Evolutionary conservation across 2,329 filamentous ascomycete species (phyloP).

Genomic region (Paecilomyces niveus): DNA sequence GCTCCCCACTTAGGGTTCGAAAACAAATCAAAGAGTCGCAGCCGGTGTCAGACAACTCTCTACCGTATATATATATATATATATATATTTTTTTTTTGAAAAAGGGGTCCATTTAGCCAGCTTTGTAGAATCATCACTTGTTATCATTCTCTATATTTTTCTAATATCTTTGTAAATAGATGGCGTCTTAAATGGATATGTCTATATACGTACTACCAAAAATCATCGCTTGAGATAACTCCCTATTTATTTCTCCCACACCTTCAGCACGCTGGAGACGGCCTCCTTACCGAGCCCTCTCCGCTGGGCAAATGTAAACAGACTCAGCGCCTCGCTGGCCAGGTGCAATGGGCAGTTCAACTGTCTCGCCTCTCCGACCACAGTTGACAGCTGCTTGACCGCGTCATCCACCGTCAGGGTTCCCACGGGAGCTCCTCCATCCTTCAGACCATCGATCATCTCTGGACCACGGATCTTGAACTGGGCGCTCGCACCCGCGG

Average conservation of each 20-base stretch:
- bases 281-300: conserved; percentile 22
- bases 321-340: conserved; percentile 29
- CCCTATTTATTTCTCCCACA: conserved; percentile 17
- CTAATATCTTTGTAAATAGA: too few relatives aligned
- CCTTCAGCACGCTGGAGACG: conserved; percentile 25
- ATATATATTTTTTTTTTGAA: too few relatives aligned
- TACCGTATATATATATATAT: too few relatives aligned
- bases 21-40: too few relatives aligned
- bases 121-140: too few relatives aligned
- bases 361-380: conserved; percentile 36
- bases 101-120: too few relatives aligned
- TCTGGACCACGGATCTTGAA: conserved; percentile 34
- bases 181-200: background rate
- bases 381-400: conserved; percentile 30
- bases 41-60: too few relatives aligned
- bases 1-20: too few relatives aligned
- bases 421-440: conserved; percentile 18
- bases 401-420: conserved; percentile 32
- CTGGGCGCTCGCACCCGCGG: conserved; percentile 40
- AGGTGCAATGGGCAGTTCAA: conserved; percentile 31
- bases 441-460: conserved; percentile 26
- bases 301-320: conserved; percentile 24
- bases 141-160: too few relatives aligned
- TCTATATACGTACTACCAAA: background rate
- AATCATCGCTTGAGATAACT: background rate